Conservation (phyloP, 2,329 filamentous ascomycete species). For the Pestalotiopsis sp. region DNA sequence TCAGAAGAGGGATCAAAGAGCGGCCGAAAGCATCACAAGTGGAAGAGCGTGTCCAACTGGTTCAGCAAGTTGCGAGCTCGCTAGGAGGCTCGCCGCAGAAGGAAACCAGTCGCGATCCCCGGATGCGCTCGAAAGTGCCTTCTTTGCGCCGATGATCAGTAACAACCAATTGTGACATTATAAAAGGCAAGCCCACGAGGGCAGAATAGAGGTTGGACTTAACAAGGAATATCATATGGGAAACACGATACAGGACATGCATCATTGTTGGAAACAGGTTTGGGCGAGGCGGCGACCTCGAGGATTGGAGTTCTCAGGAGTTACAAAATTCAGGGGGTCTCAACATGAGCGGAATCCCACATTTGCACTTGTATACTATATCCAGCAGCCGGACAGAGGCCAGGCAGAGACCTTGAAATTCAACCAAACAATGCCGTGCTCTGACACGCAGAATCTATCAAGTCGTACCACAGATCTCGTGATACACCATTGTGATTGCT, state of each 20-base stretch:
- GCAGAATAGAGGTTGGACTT: neutral
- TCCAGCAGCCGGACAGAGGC: neutral
- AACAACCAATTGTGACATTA: neutral
- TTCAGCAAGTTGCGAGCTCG: conserved; percentile 34
- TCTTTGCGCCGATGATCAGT: neutral
- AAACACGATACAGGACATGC: neutral
- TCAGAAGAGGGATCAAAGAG: conserved; percentile 17
- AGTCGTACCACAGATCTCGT: neutral
- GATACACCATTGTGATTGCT: neutral
- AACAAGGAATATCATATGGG: neutral
- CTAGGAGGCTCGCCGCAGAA: conserved; percentile 21
- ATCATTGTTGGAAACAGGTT: neutral
- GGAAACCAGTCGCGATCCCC: neutral
- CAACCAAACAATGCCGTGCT: neutral
- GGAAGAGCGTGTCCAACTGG: conserved; percentile 35
- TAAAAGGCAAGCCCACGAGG: neutral
- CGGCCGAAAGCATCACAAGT: conserved; percentile 25
- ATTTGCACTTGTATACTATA: neutral
- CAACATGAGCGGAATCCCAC: neutral
- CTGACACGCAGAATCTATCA: neutral
- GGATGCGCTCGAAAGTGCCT: neutral
- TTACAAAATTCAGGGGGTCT: neutral
- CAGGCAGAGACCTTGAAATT: neutral
- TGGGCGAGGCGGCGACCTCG: conserved; percentile 2
- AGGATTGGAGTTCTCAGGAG: conserved; percentile 1